phyloP scores from a whole-genome alignment of 106 monocot genomes.

The Dioscorea zingiberensis region DNA sequence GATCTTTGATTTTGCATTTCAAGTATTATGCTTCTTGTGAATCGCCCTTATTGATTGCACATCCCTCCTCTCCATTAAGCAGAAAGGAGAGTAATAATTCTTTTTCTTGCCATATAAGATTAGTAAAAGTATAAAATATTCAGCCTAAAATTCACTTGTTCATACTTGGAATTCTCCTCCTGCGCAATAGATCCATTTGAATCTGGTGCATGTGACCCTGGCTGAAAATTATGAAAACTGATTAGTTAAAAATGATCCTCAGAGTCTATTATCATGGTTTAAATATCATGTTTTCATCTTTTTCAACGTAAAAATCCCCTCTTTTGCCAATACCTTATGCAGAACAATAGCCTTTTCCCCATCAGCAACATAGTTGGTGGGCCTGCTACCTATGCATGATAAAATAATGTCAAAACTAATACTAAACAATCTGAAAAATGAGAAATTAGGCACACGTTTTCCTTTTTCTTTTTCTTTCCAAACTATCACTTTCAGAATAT shows the following conservation, averaged over 20 bases:
- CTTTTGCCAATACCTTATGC: background rate
- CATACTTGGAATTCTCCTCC: constrained; percentile 88
- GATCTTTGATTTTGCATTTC: background rate
- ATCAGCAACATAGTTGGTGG: too few relatives aligned
- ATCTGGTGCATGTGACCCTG: constrained; percentile 40
- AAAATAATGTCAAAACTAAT: too few relatives aligned
- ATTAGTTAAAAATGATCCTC: background rate
- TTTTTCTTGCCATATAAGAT: background rate
- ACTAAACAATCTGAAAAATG: too few relatives aligned
- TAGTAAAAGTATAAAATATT: too few relatives aligned
- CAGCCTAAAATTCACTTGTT: too few relatives aligned
- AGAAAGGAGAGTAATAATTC: background rate
- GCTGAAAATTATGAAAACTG: constrained; percentile 44
- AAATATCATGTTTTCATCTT: too few relatives aligned
- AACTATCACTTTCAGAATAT: too few relatives aligned
- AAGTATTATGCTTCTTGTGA: background rate
- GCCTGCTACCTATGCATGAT: too few relatives aligned
- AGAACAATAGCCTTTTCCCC: background rate
- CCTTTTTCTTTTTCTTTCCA: too few relatives aligned
- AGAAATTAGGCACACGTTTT: too few relatives aligned
- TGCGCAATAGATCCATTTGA: constrained; percentile 47
- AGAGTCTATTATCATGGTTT: background rate
- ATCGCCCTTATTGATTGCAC: background rate
- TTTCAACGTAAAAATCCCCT: background rate
- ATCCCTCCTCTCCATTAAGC: background rate